Evolutionary conservation across 2,329 filamentous ascomycete species (phyloP), one percentile per base, ranked within the genome.

Genomic region (Scedosporium dehoogii): DNA sequence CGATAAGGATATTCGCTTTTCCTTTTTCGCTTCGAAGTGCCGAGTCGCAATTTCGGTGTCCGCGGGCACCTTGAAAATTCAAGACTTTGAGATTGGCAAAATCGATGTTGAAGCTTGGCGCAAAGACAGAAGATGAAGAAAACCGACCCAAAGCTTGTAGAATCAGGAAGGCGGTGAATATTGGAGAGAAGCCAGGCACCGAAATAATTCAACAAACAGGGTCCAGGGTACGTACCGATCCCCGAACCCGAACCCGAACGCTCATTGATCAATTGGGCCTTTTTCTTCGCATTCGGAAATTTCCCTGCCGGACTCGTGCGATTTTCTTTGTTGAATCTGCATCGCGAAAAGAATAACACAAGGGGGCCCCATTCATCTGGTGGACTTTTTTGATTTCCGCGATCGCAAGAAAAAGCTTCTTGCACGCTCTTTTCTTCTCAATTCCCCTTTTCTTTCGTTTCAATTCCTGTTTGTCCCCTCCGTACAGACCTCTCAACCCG

Each of bases 261-360:
- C 18, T 23, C 18, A 27, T 33, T 33, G 29, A 33, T 23, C 51
- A 23, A 41, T 62, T 62, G 29, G 1, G 16, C 21, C 18, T 42
- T 9, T 51, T 51, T 41, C 38, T 42, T 16, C 14, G 12, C 62
- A n/a, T 29, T 29, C 25, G 38, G 33, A 25, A 55, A 18, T 41
- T 25, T 58, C 60, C 12, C 64, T 65, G 61, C 64, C 63, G 59
- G 63, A 38, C 64, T 57, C 64, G 62, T 65, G 64, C 65, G 62
- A 60, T 60, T 53, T 23, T 23, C 33, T 38, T 38, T 4, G 1
- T 33, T 41, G 18, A 21, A 23, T 21, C 16, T 7, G 21, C 44
- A 21, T 48, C 57, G 57, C 57, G 21, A 44, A 18, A 25, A 38
- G n/a, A 48, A 48, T 18, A 48, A 10, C 44, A 48, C 16, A 48